Percentiles rank a stretch among this genome's conserved stretches.
Evolutionary conservation across 768 basidiomycete species (phyloP).

Genomic region (Lentinula lateritia): DNA sequence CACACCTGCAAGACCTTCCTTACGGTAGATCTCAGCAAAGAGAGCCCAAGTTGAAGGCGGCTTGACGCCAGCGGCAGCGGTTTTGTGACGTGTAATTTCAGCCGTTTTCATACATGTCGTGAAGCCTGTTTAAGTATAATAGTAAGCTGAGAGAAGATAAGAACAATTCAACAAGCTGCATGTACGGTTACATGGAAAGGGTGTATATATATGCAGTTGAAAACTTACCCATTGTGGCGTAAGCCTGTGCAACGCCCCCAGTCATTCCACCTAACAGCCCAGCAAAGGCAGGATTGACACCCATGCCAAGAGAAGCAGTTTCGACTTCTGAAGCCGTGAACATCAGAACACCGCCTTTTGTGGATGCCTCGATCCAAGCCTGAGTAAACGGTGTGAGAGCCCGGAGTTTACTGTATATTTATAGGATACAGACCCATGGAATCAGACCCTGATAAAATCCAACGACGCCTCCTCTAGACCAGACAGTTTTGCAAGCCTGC

Average conservation of each 20-base stretch:
- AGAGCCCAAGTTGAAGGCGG: constrained; percentile 92
- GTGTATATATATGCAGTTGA: not conserved
- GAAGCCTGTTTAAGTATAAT: constrained; percentile 58
- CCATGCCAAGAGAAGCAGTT: constrained; percentile 52
- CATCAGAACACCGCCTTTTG: constrained; percentile 93
- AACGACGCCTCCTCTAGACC: constrained; percentile 81
- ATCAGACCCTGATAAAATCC: constrained; percentile 99
- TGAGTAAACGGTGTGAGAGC: constrained; percentile 22
- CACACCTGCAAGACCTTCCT: constrained; percentile 91
- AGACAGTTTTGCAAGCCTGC: constrained; percentile 80
- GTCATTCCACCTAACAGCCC: constrained; percentile 97
- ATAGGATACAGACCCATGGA: constrained; percentile 72
- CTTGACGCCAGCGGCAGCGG: constrained; percentile 75
- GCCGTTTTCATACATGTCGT: constrained; percentile 99
- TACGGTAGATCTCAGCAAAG: constrained; percentile 90
- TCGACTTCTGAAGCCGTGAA: constrained; percentile 97
- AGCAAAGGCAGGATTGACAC: constrained; percentile 73
- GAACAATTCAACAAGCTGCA: constrained; percentile 9
- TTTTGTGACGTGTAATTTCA: constrained; percentile 95
- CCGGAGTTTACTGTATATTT: constrained; percentile 1
- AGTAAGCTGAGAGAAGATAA: constrained; percentile 1
- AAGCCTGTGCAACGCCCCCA: constrained; percentile 95
- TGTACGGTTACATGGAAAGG: constrained; percentile 8
- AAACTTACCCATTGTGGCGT: constrained; percentile 97
- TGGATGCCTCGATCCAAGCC: constrained; percentile 99